Evolutionary conservation across 768 basidiomycete genomes (phyloP).

Genomic region (Coprinellus micaceus): DNA sequence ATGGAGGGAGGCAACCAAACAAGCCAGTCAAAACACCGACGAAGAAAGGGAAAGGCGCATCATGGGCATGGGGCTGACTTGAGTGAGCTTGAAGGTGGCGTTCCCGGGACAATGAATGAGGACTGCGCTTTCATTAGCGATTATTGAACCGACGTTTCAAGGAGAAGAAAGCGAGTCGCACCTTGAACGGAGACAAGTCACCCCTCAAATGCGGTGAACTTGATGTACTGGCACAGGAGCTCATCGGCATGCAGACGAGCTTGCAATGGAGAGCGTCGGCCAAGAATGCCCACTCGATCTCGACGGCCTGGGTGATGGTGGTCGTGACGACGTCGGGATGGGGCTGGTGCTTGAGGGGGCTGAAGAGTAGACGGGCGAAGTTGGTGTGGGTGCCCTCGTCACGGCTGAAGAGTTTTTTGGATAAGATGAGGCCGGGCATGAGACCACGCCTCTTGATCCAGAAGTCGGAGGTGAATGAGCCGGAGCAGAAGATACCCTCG

Average conservation of each 20-base stretch:
- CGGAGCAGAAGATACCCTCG: constrained; percentile 84
- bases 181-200: no score
- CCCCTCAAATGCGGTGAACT: constrained; percentile 89
- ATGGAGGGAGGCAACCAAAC: no score
- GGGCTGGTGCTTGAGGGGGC: constrained; percentile 73
- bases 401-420: constrained; percentile 92
- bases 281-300: constrained; percentile 83
- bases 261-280: constrained; percentile 85
- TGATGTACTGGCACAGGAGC: constrained; percentile 93
- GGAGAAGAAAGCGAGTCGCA: no score
- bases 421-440: constrained; percentile 90
- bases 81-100: no score
- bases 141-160: no score
- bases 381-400: constrained; percentile 98
- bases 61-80: no score
- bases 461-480: constrained; percentile 86
- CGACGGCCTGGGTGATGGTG: constrained; percentile 81
- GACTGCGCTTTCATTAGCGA: no score
- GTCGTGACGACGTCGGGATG: constrained; percentile 69
- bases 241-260: constrained; percentile 85
- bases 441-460: constrained; percentile 98
- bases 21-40: no score
- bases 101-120: no score
- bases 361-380: constrained; percentile 88
- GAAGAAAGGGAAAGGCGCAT: no score